Conservation (phyloP, 192 early-diverging fungal species). For the Coemansia sp. region DNA sequence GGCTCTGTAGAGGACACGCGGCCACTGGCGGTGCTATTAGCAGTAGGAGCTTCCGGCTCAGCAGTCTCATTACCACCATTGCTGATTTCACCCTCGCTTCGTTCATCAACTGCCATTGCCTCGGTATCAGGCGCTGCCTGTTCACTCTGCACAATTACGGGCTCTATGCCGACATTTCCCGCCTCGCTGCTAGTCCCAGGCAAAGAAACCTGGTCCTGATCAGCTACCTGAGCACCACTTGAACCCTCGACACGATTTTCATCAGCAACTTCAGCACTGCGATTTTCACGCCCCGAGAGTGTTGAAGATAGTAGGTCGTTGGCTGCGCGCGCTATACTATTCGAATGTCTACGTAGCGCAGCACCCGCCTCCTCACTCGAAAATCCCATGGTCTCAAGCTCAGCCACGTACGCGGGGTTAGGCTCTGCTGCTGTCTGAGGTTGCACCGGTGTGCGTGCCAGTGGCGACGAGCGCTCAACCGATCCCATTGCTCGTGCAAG, state of each 20-base stretch:
- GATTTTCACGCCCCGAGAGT: slow-evolving; percentile 7
- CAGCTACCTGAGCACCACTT: neutral
- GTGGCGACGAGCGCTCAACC: slow-evolving; percentile 16
- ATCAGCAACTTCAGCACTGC: neutral
- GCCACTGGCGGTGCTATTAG: slow-evolving; percentile 13
- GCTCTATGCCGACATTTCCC: slow-evolving; percentile 4
- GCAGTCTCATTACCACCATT: slow-evolving; percentile 5
- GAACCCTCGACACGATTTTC: neutral
- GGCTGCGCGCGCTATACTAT: slow-evolving; percentile 76
- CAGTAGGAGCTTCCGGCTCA: neutral
- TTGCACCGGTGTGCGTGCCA: slow-evolving; percentile 13
- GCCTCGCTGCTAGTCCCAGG: slow-evolving; percentile 36
- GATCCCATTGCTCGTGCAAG: slow-evolving; percentile 21
- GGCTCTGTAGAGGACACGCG: slow-evolving; percentile 13
- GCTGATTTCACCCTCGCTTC: slow-evolving; percentile 13
- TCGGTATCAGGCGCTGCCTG: slow-evolving; percentile 20
- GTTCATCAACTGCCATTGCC: slow-evolving; percentile 39
- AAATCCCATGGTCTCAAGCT: slow-evolving; percentile 88
- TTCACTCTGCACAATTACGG: slow-evolving; percentile 13
- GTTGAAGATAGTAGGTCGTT: slow-evolving; percentile 71
- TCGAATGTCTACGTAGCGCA: slow-evolving; percentile 74
- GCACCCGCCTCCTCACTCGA: slow-evolving; percentile 69
- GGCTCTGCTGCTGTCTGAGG: slow-evolving; percentile 24
- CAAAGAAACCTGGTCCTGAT: neutral
- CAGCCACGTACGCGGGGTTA: slow-evolving; percentile 64